Percentiles rank a stretch among this genome's conserved stretches.
Evolutionary conservation across 345 rosid genomes (phyloP).

Genomic region (Eucalyptus brandiana): DNA sequence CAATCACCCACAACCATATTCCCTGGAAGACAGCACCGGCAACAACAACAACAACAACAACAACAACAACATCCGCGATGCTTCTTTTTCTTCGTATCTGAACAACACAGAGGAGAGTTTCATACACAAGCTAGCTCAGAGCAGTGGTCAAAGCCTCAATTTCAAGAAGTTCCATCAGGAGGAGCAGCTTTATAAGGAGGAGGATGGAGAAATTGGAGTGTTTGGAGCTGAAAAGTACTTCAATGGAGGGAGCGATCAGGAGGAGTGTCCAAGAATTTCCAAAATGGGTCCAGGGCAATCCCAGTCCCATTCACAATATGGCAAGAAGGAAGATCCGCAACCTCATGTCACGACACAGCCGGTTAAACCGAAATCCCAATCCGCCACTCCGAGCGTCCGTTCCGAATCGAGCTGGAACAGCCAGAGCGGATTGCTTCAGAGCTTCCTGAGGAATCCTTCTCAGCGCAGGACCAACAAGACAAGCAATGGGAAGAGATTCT

Average conservation of each 20-base stretch:
- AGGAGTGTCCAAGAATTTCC: slow-evolving; percentile 17
- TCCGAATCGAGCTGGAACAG: slow-evolving; percentile 63
- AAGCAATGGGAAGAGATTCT: slow-evolving; percentile 25
- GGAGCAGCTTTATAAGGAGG: slow-evolving; percentile 14
- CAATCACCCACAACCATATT: slow-evolving; percentile 4
- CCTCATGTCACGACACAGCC: neutral
- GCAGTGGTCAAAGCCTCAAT: neutral
- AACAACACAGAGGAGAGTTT: slow-evolving; percentile 22
- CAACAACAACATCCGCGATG: slow-evolving; percentile 11
- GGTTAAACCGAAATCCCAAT: slow-evolving; percentile 1
- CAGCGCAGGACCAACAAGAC: slow-evolving; percentile 5
- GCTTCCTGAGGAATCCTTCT: neutral
- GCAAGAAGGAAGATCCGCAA: neutral
- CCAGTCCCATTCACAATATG: neutral
- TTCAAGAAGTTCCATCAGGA: neutral
- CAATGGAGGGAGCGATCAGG: slow-evolving; percentile 37
- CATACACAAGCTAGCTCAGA: slow-evolving; percentile 10
- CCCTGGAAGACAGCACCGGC: slow-evolving; percentile 4
- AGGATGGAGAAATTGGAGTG: slow-evolving; percentile 64
- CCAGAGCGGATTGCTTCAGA: slow-evolving; percentile 30
- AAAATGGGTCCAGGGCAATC: neutral
- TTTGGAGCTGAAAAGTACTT: slow-evolving; percentile 85
- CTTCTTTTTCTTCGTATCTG: slow-evolving; percentile 43
- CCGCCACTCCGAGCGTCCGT: slow-evolving; percentile 32
- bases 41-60: neutral